Evolutionary conservation across 1,139 yeast species (phyloP).

Genomic region (Yamadazyma diddensiae): DNA sequence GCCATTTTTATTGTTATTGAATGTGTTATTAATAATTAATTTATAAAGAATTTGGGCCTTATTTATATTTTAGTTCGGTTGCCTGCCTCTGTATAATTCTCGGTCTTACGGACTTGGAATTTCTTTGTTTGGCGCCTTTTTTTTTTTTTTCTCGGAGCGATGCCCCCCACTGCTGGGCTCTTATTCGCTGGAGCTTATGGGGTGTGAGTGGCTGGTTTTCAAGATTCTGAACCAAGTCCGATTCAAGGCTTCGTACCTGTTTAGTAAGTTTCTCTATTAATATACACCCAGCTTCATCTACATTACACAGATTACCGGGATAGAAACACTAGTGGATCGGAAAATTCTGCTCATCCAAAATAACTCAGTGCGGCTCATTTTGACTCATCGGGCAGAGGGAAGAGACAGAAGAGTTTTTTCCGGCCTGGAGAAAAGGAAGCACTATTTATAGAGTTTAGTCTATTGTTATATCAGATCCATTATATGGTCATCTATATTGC

Average conservation of each 20-base stretch:
- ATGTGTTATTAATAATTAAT: slow-evolving; percentile 1
- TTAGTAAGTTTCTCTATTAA: too few species aligned
- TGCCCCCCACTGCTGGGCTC: slow-evolving; percentile 4
- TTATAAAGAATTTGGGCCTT: slow-evolving; percentile 1
- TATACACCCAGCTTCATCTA: too few species aligned
- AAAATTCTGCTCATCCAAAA: too few species aligned
- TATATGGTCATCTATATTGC: too few species aligned
- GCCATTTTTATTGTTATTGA: slow-evolving; percentile 6
- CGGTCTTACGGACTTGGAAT: slow-evolving; percentile 11
- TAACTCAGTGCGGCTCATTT: slow-evolving; percentile 1
- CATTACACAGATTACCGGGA: too few species aligned
- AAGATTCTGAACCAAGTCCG: background rate
- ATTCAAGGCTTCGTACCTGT: background rate
- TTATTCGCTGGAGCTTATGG: slow-evolving; percentile 1
- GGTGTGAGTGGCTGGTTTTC: slow-evolving; percentile 1
- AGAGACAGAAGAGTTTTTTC: background rate
- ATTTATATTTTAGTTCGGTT: slow-evolving; percentile 6
- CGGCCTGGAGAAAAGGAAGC: slow-evolving; percentile 1
- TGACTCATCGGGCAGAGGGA: slow-evolving; percentile 1
- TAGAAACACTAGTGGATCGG: too few species aligned
- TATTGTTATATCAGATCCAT: too few species aligned
- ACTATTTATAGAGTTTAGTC: too few species aligned
- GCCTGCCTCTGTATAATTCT: slow-evolving; percentile 4
- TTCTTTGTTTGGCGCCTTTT: slow-evolving; percentile 1
- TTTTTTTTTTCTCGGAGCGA: slow-evolving; percentile 5